These are phyloP conservation scores for Serendipita indica DNA, from an alignment of 768 basidiomycete genomes.

Conservation along the genomic window DNA sequence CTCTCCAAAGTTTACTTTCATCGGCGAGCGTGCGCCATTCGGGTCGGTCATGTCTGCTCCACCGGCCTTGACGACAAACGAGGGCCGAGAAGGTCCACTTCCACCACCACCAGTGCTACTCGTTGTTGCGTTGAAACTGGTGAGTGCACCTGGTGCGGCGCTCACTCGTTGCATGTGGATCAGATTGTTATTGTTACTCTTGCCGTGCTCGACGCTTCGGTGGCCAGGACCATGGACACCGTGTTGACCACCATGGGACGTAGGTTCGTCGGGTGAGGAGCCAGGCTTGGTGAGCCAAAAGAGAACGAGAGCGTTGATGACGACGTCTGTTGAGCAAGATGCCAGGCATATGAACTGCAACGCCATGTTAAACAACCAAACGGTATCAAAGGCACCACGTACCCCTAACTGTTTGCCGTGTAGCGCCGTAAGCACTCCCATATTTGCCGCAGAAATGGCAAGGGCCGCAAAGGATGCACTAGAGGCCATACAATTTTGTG, in stretches of 20 bases:
- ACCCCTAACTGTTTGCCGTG: slow-evolving; percentile 31
- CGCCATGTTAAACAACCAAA: not conserved
- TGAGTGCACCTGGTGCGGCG: not conserved
- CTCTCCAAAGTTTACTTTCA: not conserved
- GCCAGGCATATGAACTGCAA: not conserved
- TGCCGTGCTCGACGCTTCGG: not conserved
- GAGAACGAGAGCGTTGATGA: not conserved
- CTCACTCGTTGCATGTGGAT: not conserved
- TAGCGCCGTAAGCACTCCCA: slow-evolving; percentile 30
- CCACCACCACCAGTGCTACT: too few relatives aligned
- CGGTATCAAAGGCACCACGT: not conserved
- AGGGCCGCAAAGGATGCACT: slow-evolving; percentile 35
- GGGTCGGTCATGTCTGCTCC: not conserved
- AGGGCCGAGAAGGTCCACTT: not conserved
- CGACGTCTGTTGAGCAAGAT: not conserved
- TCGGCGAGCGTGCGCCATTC: not conserved
- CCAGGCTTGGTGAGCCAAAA: slow-evolving; percentile 5
- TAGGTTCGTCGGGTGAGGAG: not conserved
- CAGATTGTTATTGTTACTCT: not conserved
- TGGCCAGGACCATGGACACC: not conserved
- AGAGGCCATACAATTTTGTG: not conserved
- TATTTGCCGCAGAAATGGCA: slow-evolving; percentile 33
- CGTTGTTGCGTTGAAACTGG: not conserved
- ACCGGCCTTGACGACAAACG: not conserved
- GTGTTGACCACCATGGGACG: not conserved